Evolutionary conservation across 2,329 filamentous ascomycete genomes (phyloP).

Genomic region (Diaporthe sp.): DNA sequence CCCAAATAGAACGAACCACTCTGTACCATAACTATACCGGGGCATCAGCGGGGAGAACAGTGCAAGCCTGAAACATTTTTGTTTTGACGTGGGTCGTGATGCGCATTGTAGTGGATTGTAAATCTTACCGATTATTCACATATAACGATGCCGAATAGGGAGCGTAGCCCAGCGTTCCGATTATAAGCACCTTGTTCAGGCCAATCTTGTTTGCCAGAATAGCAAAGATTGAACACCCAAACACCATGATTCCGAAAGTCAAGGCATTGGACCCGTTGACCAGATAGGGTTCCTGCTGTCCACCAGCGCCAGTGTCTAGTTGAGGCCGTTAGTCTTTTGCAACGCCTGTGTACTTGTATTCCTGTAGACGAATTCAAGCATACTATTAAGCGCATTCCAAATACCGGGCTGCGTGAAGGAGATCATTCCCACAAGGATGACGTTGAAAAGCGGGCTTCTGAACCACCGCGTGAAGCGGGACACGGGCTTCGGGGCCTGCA

Average conservation of each 20-base stretch:
- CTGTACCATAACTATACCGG: conserved; percentile 49
- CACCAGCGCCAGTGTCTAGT: conserved; percentile 51
- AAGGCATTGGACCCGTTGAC: conserved; percentile 58
- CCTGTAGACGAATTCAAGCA: background rate
- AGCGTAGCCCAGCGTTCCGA: conserved; percentile 59
- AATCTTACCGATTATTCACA: conserved; percentile 53
- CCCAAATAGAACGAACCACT: conserved; percentile 60
- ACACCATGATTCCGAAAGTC: conserved; percentile 62
- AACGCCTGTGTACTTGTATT: background rate
- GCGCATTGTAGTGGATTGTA: too few species aligned
- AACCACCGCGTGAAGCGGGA: conserved; percentile 54
- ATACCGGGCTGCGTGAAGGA: conserved; percentile 62
- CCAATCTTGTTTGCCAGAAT: conserved; percentile 57
- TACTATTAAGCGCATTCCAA: conserved; percentile 61
- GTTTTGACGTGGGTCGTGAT: background rate
- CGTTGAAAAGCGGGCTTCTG: conserved; percentile 61
- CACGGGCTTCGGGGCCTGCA: conserved; percentile 39
- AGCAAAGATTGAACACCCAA: conserved; percentile 56
- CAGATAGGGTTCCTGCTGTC: conserved; percentile 52
- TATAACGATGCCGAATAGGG: conserved; percentile 60
- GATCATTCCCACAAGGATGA: conserved; percentile 58
- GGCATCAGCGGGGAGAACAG: background rate
- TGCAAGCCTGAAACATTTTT: background rate
- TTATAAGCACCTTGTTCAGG: conserved; percentile 56
- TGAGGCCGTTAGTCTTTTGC: background rate